Evolutionary conservation across 2,329 filamentous ascomycete genomes (phyloP), one percentile per base, ranked within the genome.

Genomic region (Talaromyces marneffei): DNA sequence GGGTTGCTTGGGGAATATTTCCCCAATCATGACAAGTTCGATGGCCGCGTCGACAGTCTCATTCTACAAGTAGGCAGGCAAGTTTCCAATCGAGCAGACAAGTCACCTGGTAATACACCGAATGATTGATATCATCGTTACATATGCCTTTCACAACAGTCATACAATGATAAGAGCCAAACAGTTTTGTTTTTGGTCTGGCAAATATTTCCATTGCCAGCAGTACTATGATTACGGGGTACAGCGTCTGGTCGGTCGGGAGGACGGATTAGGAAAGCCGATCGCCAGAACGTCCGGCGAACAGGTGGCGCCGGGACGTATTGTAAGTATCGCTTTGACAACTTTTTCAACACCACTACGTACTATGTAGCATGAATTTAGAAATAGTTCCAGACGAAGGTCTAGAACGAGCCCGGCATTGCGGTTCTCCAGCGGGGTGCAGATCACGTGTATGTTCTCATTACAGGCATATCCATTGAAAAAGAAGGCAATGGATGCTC

Each of bases 241-340:
- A n/a, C n/a, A n/a, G n/a, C n/a, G 9, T 23, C 18, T 27, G 7
- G 14, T 12, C 20, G 27, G 33, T 20, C 59, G 59, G 59, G n/a
- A 61, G 4, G 59, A 57, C 59, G 14, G 33, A 61, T 57, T 31
- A 44, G 59, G 59, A 39, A 61, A 61, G 59, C 59, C 59, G 59
- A 39, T 52, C 27, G 46, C 27, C 20, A 33, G 27, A 20, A 52
- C 18, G 46, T 31, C n/a, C 46, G n/a, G n/a, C n/a, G n/a, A n/a
- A n/a, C n/a, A n/a, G n/a, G n/a, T n/a, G n/a, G n/a, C n/a, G n/a
- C n/a, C n/a, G n/a, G n/a, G n/a, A n/a, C n/a, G n/a, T n/a, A n/a
- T n/a, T n/a, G n/a, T n/a, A n/a, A n/a, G n/a, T n/a, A n/a, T n/a
- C n/a, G n/a, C n/a, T n/a, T n/a, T n/a, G n/a, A n/a, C n/a, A n/a